Base-by-base conservation (phyloP, 352 stramenopile genomes). In the Aphanomyces astaci region DNA sequence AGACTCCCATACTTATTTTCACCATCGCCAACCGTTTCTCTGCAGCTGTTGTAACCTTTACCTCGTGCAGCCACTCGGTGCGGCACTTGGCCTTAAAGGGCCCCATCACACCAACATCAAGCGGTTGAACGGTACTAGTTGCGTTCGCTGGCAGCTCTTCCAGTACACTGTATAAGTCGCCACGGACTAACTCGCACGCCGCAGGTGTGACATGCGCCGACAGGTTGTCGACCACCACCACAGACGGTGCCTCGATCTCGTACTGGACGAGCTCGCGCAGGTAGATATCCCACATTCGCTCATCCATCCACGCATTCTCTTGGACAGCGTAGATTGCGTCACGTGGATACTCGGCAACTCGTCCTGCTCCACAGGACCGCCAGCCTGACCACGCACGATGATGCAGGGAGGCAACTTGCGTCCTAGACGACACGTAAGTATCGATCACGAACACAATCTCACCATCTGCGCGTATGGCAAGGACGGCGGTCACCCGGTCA, bases 231-330 rank as follows among this genome's bases (percentile, higher is more conserved):
- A 64, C 22, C 17, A 64, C 25, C 10, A 64, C 22, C 4, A 36
- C 24, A 15, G 56, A 45, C 30, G n/a, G 30, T n/a, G 30, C 33
- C 9, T 40, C 24, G 33, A 64, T 40, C 43, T 28, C 33, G 33
- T 52, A 64, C 56, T 53, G 46, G 4, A 64, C 7, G 4, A 64
- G 10, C 7, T 40, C 22, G 24, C 33, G 43, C 22, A 52, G 24
- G 36, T 53, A 64, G 33, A 64, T 64, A 24, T 64, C 56, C 56
- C 56, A 64, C 24, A 32, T n/a, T 31, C 33, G 17, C 15, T 36
- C 22, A 36, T 64, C 56, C 56, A 64, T 64, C 43, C 56, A 64
- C 3, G 22, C 56, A 46, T 64, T 64, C 15, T 46, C 22, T n/a
- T 64, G 43, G n/a, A 64, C 56, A 19, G 56, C 56, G 36, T 64